Conservation (phyloP, 2,329 filamentous ascomycete genomes). For the Westerdykella sp. region DNA sequence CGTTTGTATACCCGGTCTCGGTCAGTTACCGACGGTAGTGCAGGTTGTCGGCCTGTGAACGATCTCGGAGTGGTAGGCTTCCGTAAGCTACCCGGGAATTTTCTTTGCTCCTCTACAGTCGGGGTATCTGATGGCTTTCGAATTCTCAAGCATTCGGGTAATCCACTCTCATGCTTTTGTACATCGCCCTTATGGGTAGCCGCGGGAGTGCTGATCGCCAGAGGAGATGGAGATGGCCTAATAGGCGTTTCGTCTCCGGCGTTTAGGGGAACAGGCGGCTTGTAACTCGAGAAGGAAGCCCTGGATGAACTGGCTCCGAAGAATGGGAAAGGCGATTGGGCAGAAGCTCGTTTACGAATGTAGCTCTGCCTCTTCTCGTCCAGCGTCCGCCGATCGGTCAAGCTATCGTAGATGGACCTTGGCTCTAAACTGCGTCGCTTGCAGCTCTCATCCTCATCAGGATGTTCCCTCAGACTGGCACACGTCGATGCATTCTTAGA, state of each 20-base stretch:
- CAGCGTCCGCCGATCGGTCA: constrained; percentile 24
- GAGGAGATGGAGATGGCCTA: constrained; percentile 1
- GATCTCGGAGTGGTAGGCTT: constrained; percentile 13
- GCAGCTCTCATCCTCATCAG: constrained; percentile 30
- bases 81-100: constrained; percentile 21
- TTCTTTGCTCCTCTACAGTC: constrained; percentile 6
- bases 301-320: constrained; percentile 33
- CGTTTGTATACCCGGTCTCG: constrained; percentile 12
- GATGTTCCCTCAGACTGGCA: constrained; percentile 33
- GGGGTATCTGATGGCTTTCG: constrained; percentile 11
- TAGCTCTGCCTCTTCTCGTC: constrained; percentile 33
- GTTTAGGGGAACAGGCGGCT: constrained; percentile 15
- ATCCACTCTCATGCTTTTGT: constrained; percentile 12
- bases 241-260: constrained; percentile 1
- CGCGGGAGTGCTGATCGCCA: background rate
- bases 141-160: constrained; percentile 8
- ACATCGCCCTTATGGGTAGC: constrained; percentile 10
- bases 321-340: constrained; percentile 32
- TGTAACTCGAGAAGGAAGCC: constrained; percentile 27
- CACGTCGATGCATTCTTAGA: constrained; percentile 15
- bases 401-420: constrained; percentile 19
- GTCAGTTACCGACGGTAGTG: constrained; percentile 1
- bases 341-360: constrained; percentile 37
- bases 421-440: constrained; percentile 40
- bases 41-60: constrained; percentile 8